Evolutionary conservation across 129 eudicot genomes (phyloP).

Genomic region (Ambrosia trifida): DNA sequence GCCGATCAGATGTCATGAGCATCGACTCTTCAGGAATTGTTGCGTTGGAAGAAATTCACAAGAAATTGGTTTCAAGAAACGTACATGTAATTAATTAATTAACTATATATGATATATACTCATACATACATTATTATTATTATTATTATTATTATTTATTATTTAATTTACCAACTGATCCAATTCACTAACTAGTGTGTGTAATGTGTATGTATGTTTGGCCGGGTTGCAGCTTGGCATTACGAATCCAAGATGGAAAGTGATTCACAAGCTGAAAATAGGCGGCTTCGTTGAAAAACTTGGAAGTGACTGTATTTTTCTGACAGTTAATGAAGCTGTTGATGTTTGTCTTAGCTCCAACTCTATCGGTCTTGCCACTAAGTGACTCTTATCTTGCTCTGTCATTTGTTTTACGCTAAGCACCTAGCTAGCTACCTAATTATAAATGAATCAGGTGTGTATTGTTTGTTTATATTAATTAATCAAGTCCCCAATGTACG

Average conservation of each 20-base stretch:
- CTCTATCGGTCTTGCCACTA: conserved; percentile 27
- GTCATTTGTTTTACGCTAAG: too few relatives aligned
- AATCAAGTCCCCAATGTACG: too few relatives aligned
- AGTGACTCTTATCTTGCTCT: too few relatives aligned
- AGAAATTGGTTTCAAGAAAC: conserved; percentile 40
- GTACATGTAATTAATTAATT: conserved; percentile 37
- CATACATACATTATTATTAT: too few relatives aligned
- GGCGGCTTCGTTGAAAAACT: conserved; percentile 47
- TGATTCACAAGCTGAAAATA: conserved; percentile 61
- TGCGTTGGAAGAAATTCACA: conserved; percentile 55
- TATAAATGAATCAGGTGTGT: too few relatives aligned
- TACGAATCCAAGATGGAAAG: conserved; percentile 65
- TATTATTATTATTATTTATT: neutral
- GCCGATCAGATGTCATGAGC: conserved; percentile 55
- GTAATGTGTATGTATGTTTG: neutral
- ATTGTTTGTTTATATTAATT: too few relatives aligned
- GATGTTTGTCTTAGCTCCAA: conserved; percentile 46
- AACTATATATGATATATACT: neutral
- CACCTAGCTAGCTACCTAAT: too few relatives aligned
- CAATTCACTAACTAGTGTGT: neutral
- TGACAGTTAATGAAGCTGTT: conserved; percentile 63
- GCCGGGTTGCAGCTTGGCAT: conserved; percentile 46
- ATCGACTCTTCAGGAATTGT: conserved; percentile 62
- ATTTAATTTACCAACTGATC: too few relatives aligned
- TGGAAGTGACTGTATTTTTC: conserved; percentile 47